Base-by-base conservation (phyloP, 805 yeast species). In the Metschnikowia koreensis region DNA sequence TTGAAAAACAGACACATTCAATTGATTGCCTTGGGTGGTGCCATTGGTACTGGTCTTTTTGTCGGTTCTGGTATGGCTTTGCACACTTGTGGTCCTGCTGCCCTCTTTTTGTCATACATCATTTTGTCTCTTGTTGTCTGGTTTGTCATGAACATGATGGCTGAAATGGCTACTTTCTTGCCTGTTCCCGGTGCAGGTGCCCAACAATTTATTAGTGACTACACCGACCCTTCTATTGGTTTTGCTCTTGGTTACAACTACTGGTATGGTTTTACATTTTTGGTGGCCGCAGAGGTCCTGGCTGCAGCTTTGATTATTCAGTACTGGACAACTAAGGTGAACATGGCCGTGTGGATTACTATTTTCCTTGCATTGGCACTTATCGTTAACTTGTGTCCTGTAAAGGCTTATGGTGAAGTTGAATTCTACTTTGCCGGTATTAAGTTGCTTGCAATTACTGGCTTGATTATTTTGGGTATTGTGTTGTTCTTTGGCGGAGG, bases 301-400 rank as follows among this genome's bases (percentile, higher is more conserved):
- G 62, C 62, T 5, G 56, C 60, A 3, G 62, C 61, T 11, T 41
- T 54, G 29, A 52, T 59, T 41, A 51, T 59, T 29, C 60, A 59
- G 49, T 59, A 59, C 50, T 59, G 62, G 62, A 58, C 60, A 8
- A 44, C 50, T 33, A 55, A 52, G 41, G 68, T 70, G 36, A 61
- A 65, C 49, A 60, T 70, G 38, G 76, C 74, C 22, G 74, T 68
- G 27, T 72, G 76, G 76, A 71, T 73, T 49, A 58, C 74, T 17
- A 69, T 72, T n/a, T 61, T 73, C 37, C 48, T 57, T 29, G 55
- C 44, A 3, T 27, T 46, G 36, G 46, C 55, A 27, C 55, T 58
- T 7, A 29, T 42, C 27, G 48, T 59, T 22, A 59, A 59, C 48
- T 48, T 55, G 48, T 57, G 57, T 28, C 61, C 62, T 13, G 62